Evolutionary conservation across 108 stramenopile species (phyloP), one percentile per base, ranked within the genome.

Genomic region (Skeletonema menzelii): DNA sequence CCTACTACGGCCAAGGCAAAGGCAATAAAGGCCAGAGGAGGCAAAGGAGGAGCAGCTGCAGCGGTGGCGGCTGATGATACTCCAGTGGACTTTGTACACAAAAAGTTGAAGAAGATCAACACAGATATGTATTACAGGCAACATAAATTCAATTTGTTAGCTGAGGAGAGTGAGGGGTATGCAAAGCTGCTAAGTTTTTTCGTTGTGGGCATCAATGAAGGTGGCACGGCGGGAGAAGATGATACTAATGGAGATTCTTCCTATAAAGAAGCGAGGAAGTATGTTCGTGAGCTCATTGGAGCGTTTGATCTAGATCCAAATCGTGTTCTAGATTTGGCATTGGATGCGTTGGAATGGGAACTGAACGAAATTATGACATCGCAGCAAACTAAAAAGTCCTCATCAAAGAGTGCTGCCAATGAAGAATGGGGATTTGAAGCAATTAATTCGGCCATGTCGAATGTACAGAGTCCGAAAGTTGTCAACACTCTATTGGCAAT

Each of bases 221-320:
- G 8, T 15, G n/a, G 22, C n/a, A 42, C 15, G 17, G 67, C 37
- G 6, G 58, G 61, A 55, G 35, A 35, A 68, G 56, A 72, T 2
- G 8, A 55, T 20, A 53, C 26, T 24, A 27, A n/a, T 22, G 28
- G 8, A 12, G 3, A 27, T 32, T 8, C 27, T 5, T 37, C 27
- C 28, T 22, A 12, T 27, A 10, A 32, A 28, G 35, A 37, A n/a
- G 58, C 59, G 15, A 73, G 19, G 27, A 38, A 28, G 44, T 24
- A 69, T 22, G 62, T 78, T 19, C 31, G 64, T 11, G 70, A 83
- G 5, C 75, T 97, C 12, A 94, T 98, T 27, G 98, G 97, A 13
- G 84, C 87, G 46, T 99, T 98, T 74, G 94, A 96, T 69, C 67
- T 99, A 8, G 98, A 99, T 85, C 98, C 98, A 35, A 97, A 97